Evolutionary conservation across 768 basidiomycete species (phyloP).

Genomic region (Kwoniella sp.): DNA sequence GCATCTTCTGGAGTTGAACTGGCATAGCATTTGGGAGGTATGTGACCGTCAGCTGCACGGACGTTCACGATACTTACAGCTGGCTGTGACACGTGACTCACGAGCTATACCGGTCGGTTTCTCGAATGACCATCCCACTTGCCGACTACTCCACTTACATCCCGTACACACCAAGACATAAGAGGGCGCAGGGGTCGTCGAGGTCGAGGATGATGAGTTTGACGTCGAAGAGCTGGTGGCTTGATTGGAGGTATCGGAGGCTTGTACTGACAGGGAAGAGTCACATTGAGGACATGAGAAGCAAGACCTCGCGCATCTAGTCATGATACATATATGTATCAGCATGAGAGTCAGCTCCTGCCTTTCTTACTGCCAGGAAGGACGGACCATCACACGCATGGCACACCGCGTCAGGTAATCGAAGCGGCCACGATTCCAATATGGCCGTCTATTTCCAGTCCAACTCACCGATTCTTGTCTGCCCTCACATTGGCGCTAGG

Average conservation of each 20-base stretch:
- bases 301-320: slow-evolving; percentile 95
- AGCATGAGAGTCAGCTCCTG: no score
- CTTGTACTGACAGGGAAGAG: slow-evolving; percentile 86
- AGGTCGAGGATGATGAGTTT: slow-evolving; percentile 29
- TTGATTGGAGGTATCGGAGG: slow-evolving; percentile 62
- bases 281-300: slow-evolving; percentile 93
- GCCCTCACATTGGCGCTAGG: slow-evolving; percentile 97
- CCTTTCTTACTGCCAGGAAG: no score
- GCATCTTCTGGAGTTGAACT: slow-evolving; percentile 89
- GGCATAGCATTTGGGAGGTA: background rate
- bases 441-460: no score
- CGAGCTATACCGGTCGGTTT: slow-evolving; percentile 95
- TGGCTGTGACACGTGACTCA: slow-evolving; percentile 56
- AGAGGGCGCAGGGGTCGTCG: slow-evolving; percentile 65
- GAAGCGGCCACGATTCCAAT: no score
- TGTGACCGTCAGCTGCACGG: background rate
- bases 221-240: slow-evolving; percentile 43
- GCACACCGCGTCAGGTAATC: no score
- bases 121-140: slow-evolving; percentile 89
- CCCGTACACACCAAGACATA: slow-evolving; percentile 89
- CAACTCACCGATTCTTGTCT: slow-evolving; percentile 84
- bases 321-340: background rate
- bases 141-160: slow-evolving; percentile 92
- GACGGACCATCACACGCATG: no score
- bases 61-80: background rate